Base-by-base conservation (phyloP, 768 basidiomycete genomes). In the Psilocybe subaeruginosa region DNA sequence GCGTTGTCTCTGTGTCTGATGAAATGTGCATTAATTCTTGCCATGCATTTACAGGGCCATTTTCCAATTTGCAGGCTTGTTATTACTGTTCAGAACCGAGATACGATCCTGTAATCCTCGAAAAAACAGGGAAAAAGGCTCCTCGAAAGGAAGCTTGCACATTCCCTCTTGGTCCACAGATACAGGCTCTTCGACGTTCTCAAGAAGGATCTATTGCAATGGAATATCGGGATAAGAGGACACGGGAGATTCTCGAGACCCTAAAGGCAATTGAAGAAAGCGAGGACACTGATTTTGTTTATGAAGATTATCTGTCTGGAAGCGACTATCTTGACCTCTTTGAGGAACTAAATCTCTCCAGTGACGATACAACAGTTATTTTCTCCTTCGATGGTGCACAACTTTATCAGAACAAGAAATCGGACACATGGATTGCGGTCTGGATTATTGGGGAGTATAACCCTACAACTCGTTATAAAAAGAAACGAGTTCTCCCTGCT, bases 311-410 rank as follows among this genome's bases (percentile, higher is more conserved):
- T 6, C 1, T 69, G 66, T 45, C 52, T 79, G 78, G 79, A 0
- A 30, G 8, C 0, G 72, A 73, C 2, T 77, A 73, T 47, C 62
- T 80, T 0, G 50, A 71, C 0, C 64, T 68, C 30, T 65, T 69
- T 4, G 2, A 31, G 11, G 12, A 53, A 11, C 66, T 55, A 0
- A 59, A 65, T 1, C 74, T 82, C 41, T 55, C 53, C 6, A 27
- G 57, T 2, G 63, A 77, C 8, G 76, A 82, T 55, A 75, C 72
- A 0, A 57, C 78, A 0, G 61, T 83, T 0, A 60, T 73, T 45
- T 60, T 78, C 8, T 77, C 77, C 0, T 60, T 78, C 0, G 78
- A 82, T 63, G 76, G 81, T 7, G 77, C 77, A 0, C 80, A 82
- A 60, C 73, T 83, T 0, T 81, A 80, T 56, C 64, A 64, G n/a